A percentile compares a stretch with the other conserved stretches of the same genome.
Conservation (phyloP, 192 early-diverging fungal genomes). For the Backusella tuberculispora region DNA sequence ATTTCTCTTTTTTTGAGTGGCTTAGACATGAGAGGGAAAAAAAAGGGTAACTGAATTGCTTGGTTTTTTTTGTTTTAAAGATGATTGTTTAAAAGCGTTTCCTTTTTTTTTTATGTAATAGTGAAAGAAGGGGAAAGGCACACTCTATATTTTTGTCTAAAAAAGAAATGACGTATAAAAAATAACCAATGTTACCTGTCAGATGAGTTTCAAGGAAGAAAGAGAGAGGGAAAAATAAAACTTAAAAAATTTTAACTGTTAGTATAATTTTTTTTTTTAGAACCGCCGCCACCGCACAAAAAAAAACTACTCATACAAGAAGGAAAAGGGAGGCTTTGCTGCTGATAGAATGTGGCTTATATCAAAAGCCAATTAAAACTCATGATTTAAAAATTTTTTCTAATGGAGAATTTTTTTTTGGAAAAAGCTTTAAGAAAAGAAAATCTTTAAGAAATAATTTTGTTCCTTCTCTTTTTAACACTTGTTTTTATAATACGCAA, state of each 20-base stretch:
- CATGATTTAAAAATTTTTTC: neutral
- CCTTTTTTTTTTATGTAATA: neutral
- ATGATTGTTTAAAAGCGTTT: neutral
- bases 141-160: slow-evolving; percentile 2
- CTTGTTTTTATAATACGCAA: slow-evolving; percentile 36
- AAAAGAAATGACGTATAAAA: slow-evolving; percentile 2
- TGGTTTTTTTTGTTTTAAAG: neutral
- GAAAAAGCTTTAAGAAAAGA: slow-evolving; percentile 13
- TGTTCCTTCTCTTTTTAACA: slow-evolving; percentile 31
- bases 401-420: neutral
- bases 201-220: slow-evolving; percentile 10
- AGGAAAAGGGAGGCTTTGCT: neutral
- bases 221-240: slow-evolving; percentile 14
- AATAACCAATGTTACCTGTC: slow-evolving; percentile 18
- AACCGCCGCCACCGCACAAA: neutral
- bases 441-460: slow-evolving; percentile 15
- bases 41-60: slow-evolving; percentile 20
- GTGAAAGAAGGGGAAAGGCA: neutral
- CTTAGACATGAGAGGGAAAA: slow-evolving; percentile 18
- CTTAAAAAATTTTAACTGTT: slow-evolving; percentile 12
- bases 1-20: slow-evolving; percentile 8
- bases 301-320: neutral
- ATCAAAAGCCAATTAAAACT: neutral
- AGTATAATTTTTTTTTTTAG: slow-evolving; percentile 9
- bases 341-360: neutral